Percentiles rank a stretch among this genome's conserved stretches.
Evolutionary conservation across 129 eudicot species (phyloP).

Genomic region (Tagetes patula): DNA sequence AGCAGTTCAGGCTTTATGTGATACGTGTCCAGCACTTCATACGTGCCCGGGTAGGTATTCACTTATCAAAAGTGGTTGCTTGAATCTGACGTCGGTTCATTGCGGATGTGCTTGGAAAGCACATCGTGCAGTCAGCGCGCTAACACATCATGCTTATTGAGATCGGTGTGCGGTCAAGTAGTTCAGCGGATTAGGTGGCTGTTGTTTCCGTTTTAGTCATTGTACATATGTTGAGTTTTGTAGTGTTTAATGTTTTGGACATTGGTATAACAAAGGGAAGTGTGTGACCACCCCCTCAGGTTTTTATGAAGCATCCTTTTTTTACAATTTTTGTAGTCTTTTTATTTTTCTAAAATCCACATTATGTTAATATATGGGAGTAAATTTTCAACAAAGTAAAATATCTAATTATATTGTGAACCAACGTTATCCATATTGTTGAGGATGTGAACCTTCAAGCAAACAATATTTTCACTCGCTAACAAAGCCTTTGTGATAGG

Average conservation of each 20-base stretch:
- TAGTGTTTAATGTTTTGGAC: conserved; percentile 21
- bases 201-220: not conserved
- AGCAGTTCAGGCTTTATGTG: conserved; percentile 91
- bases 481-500: too few species aligned
- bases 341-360: not conserved
- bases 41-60: conserved; percentile 94
- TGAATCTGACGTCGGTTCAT: conserved; percentile 82
- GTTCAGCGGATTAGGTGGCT: not conserved
- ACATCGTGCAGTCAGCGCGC: conserved; percentile 45
- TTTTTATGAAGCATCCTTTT: not conserved
- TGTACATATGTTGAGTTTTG: not conserved
- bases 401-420: too few species aligned
- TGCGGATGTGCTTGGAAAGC: conserved; percentile 73
- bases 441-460: too few species aligned
- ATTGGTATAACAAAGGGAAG: not conserved
- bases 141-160: conserved; percentile 61
- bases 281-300: not conserved
- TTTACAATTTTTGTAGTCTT: not conserved
- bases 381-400: too few species aligned
- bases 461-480: too few species aligned
- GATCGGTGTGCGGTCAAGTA: not conserved
- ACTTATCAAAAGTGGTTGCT: conserved; percentile 86
- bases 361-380: too few species aligned
- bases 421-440: too few species aligned
- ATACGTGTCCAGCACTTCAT: conserved; percentile 82